Evolutionary conservation across 2,329 filamentous ascomycete species (phyloP).

Genomic region (Stagonosporopsis chrysanthemi): DNA sequence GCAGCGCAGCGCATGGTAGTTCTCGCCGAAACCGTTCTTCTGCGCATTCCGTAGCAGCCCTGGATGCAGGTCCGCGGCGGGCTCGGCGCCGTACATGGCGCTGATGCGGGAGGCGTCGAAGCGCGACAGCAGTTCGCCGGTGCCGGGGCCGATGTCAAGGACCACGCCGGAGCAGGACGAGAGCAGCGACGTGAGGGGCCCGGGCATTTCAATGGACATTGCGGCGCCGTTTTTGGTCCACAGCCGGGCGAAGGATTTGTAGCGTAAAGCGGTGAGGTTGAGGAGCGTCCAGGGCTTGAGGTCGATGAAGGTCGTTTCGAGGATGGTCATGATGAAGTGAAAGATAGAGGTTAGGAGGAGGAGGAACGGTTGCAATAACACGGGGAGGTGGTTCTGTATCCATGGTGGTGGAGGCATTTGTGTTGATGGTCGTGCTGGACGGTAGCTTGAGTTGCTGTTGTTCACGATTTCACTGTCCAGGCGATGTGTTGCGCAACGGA

Average conservation of each 20-base stretch:
- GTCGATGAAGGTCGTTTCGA: constrained; percentile 42
- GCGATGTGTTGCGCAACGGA: too few species aligned
- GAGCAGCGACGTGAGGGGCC: constrained; percentile 39
- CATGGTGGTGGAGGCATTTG: constrained; percentile 18
- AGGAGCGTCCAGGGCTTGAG: constrained; percentile 37
- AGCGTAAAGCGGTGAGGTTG: constrained; percentile 40
- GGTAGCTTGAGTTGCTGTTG: neutral
- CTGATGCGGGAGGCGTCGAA: constrained; percentile 55
- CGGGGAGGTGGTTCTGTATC: constrained; percentile 31
- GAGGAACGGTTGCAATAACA: constrained; percentile 39
- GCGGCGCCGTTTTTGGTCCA: constrained; percentile 46
- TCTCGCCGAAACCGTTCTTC: constrained; percentile 52
- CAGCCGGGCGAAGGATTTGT: constrained; percentile 45
- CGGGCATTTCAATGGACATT: constrained; percentile 50
- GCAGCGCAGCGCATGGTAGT: constrained; percentile 59
- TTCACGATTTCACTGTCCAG: neutral
- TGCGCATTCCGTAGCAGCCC: constrained; percentile 53
- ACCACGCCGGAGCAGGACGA: constrained; percentile 40
- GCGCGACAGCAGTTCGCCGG: constrained; percentile 58
- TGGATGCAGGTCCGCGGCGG: constrained; percentile 57
- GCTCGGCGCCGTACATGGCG: constrained; percentile 63
- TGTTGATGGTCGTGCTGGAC: neutral
- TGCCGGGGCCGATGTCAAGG: constrained; percentile 58
- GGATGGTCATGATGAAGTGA: constrained; percentile 46
- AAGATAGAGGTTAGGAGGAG: constrained; percentile 37